Base-by-base conservation (phyloP, 2,329 filamentous ascomycete genomes). In the Claviceps sp. region DNA sequence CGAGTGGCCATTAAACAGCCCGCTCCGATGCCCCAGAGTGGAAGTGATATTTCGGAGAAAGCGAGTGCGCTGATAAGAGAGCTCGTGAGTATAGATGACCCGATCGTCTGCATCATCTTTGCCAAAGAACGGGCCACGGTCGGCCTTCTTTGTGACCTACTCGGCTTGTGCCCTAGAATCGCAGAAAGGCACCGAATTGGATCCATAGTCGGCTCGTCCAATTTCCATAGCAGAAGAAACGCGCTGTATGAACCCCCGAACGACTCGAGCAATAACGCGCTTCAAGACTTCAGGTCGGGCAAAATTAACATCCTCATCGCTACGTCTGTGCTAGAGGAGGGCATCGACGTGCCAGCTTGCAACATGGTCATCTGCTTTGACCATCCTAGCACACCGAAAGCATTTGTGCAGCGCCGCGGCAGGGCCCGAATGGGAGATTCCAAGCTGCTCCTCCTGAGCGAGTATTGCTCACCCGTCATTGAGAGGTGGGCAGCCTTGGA, bases 401-500 rank as follows among this genome's bases (percentile, higher is more conserved):
- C 76, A 0, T 81, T 79, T 56, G 76, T 82, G 9, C 79, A 82
- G 57, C 71, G 78, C 5, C 72, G 76, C 5, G 75, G 76, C 7
- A 67, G 77, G 37, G 76, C 76, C 4, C 66, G 77, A 9, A 75
- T 73, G 71, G 66, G 63, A 20, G 62, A 70, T 6, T 81, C 78
- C 1, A 69, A 63, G 47, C 68, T 81, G n/a, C 60, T 77, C 13
- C 59, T 81, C 5, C 63, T 81, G 22, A 55, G 71, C 2, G 65
- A 70, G 7, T 55, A 57, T 4, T 61, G 61, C 0, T 58, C 56
- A 1, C 52, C 58, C 3, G 56, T 60, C 8, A 55, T 65, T 2
- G 55, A 64, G 2, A 72, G 76, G 26, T 95, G 87, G 85, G 69
- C 79, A 26, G 60, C 63, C 0, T 71, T 93, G 16, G 91, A 96